Base-by-base conservation (phyloP, 177 flowering plant species). In the Viscum album region DNA sequence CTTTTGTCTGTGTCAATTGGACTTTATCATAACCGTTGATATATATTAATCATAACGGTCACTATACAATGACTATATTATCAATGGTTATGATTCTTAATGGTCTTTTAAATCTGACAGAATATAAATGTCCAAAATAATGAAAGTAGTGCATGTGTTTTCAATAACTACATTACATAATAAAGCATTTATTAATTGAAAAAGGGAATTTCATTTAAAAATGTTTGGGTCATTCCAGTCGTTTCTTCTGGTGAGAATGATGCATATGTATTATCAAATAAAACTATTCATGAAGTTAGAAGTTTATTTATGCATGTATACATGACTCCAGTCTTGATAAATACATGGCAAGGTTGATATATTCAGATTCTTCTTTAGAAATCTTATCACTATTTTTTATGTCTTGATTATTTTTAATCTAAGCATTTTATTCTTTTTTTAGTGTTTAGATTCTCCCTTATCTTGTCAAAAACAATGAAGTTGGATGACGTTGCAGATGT, bases 291-390 rank as follows among this genome's bases (percentile, higher is more conserved):
- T 59, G 90, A 86, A 72, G 90, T 85, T 23, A 83, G 97, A 64
- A 35, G 71, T 37, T 26, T 81, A 23, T 93, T 93, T 68, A 93
- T 93, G 98, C 92, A 93, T 72, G 80, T 80, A 28, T 87, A 91
- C 70, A 82, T 66, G 29, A 77, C 85, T n/a, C 33, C 83, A 85
- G 66, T 67, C 3, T 86, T 34, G 80, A 86, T 29, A 86, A 81
- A 50, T 93, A 86, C 72, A 89, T 86, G 88, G 83, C 89, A 33
- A 87, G 96, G 98, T 92, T 64, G 50, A 82, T 78, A n/a, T 11
- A 30, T 23, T 34, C 19, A 28, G 21, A 16, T 32, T 31, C 7
- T 16, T 50, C 41, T 31, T 63, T 29, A 35, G 1, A 6, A 54
- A 4, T n/a, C 29, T 41, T 29, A 69, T 19, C 23, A 28, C 63